These are phyloP conservation scores for Hanseniaspora osmophila DNA, from an alignment of 805 yeast genomes.

Conservation along the genomic window DNA sequence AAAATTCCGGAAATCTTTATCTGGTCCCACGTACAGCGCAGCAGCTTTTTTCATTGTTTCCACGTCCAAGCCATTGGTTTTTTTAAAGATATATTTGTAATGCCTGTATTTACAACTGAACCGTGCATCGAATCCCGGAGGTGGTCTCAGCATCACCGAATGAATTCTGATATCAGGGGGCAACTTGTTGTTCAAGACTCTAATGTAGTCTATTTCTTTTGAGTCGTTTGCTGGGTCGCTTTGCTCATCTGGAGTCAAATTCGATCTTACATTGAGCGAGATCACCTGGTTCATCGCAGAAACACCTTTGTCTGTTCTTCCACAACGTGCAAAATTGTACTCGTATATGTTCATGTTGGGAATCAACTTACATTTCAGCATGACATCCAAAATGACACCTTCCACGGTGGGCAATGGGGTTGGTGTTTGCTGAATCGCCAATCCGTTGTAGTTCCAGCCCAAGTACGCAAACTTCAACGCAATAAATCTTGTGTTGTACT, in stretches of 20 bases:
- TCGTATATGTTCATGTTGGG: conserved; percentile 43
- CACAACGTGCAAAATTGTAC: conserved; percentile 77
- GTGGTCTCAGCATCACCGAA: conserved; percentile 72
- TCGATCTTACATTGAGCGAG: conserved; percentile 62
- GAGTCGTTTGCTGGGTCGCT: conserved; percentile 38
- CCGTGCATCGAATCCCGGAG: conserved; percentile 73
- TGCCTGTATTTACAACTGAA: conserved; percentile 82
- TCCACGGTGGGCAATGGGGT: conserved; percentile 84
- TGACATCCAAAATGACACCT: conserved; percentile 54
- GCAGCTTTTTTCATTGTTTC: conserved; percentile 52
- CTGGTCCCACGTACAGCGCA: conserved; percentile 49
- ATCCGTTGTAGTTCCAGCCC: conserved; percentile 91
- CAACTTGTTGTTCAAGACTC: conserved; percentile 57
- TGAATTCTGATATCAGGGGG: conserved; percentile 80
- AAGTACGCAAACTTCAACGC: conserved; percentile 76
- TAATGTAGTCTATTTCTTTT: conserved; percentile 62
- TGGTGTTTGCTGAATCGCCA: conserved; percentile 65
- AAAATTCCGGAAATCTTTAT: conserved; percentile 84
- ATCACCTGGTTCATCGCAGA: conserved; percentile 94
- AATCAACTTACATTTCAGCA: conserved; percentile 53
- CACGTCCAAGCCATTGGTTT: conserved; percentile 35
- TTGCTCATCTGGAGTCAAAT: conserved; percentile 50
- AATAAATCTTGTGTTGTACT: conserved; percentile 48
- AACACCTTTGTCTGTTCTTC: conserved; percentile 92
- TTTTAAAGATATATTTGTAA: conserved; percentile 67